phyloP scores from a whole-genome alignment of 805 yeast genomes.

The Ogataea sp. region DNA sequence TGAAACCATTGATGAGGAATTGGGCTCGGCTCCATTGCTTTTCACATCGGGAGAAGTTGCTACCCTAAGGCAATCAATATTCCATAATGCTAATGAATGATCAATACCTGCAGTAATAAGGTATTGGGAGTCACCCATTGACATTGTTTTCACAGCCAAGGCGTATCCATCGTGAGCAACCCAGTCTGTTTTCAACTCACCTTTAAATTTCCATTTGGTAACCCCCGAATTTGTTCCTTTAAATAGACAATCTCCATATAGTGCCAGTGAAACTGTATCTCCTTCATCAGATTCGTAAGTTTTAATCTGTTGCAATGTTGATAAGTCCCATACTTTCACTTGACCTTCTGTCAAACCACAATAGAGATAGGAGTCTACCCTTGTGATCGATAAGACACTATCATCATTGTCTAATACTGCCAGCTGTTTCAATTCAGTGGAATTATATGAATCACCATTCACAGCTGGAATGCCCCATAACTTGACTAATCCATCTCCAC shows the following conservation, averaged over 20 bases:
- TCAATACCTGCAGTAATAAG: conserved; percentile 66
- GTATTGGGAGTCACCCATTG: conserved; percentile 30
- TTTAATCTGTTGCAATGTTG: conserved; percentile 62
- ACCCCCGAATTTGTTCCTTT: conserved; percentile 50
- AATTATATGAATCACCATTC: no score
- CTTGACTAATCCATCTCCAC: conserved; percentile 88
- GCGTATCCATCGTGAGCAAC: conserved; percentile 45
- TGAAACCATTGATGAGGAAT: no score
- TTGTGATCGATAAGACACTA: conserved; percentile 62
- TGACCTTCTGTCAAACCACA: conserved; percentile 74
- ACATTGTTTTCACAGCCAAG: conserved; percentile 46
- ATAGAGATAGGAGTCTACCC: conserved; percentile 61
- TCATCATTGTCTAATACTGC: conserved; percentile 53
- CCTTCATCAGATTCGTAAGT: conserved; percentile 33
- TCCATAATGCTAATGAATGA: conserved; percentile 68
- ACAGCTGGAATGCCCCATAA: no score
- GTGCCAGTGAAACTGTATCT: conserved; percentile 55
- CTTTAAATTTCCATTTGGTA: conserved; percentile 42
- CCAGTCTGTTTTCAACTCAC: conserved; percentile 39
- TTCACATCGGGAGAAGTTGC: no score
- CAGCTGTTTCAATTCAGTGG: conserved; percentile 18
- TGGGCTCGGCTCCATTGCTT: no score
- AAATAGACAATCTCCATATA: conserved; percentile 49
- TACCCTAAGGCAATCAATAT: conserved; percentile 30
- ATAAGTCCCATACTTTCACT: conserved; percentile 80